Evolutionary conservation across 2,329 filamentous ascomycete species (phyloP).

Genomic region (Talaromyces sp.): DNA sequence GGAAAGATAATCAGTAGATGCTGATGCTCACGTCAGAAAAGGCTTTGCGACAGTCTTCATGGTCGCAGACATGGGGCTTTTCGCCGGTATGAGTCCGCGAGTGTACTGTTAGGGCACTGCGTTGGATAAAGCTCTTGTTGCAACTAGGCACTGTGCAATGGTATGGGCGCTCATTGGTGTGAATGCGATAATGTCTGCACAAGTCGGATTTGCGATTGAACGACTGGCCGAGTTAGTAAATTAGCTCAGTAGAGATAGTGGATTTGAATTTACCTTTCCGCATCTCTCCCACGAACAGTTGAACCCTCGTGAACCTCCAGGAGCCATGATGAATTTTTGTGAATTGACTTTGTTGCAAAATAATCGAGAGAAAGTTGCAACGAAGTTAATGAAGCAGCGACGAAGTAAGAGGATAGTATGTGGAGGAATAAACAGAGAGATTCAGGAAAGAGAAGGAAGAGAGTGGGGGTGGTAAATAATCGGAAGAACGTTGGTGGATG

Average conservation of each 20-base stretch:
- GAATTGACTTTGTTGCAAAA: not conserved
- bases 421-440: not conserved
- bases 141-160: conserved; percentile 44
- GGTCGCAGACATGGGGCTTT: conserved; percentile 44
- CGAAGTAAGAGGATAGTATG: not conserved
- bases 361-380: not conserved
- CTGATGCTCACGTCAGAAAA: conserved; percentile 43
- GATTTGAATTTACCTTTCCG: conserved; percentile 37
- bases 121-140: conserved; percentile 49
- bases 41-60: conserved; percentile 42
- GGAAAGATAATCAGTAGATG: not conserved
- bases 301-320: conserved; percentile 42
- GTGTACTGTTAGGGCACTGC: conserved; percentile 48
- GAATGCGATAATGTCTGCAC: conserved; percentile 47
- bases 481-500: not conserved
- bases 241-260: not conserved
- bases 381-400: not conserved
- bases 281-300: conserved; percentile 44
- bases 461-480: conserved; percentile 7
- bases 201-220: conserved; percentile 51
- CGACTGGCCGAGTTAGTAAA: conserved; percentile 31
- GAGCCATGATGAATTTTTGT: conserved; percentile 27
- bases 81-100: conserved; percentile 45
- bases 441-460: not conserved
- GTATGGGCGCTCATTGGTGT: conserved; percentile 49